Evolutionary conservation across 495 filamentous ascomycete species (phyloP), one percentile per base, ranked within the genome.

Genomic region (Saxispiralis lemnorum): DNA sequence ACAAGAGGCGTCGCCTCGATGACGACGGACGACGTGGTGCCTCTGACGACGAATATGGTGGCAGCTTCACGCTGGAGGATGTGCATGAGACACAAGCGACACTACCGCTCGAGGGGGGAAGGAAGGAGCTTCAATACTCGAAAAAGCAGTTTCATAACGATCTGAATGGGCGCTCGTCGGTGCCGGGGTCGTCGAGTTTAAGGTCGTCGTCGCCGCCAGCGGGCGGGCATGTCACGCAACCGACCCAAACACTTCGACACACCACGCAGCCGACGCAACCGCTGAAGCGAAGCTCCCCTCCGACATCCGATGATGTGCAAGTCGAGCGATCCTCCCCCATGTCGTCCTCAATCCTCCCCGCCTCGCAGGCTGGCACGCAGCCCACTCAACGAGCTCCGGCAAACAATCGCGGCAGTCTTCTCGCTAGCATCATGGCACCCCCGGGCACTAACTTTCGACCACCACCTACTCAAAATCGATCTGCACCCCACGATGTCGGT

Each of bases 401-500:
- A 0, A 47, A 31, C 28, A 30, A 42, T 24, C 11, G 42, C 17
- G 34, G 42, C 9, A 37, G 44, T 28, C 35, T 37, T 12, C 18
- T 84, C 14, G 72, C 72, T 9, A 76, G 57, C 41, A 38, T 68
- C 12, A 80, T 93, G 68, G 82, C 82, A 7, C 86, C 86, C 14
- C 73, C 76, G 34, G 86, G 86, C 11, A 92, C 84, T 5, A 59
- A 64, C 13, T 86, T 79, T 51, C 70, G 70, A 34, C 83, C 79
- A 39, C 47, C 54, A 12, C 60, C 52, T 6, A 52, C 62, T 9
- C 50, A 49, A 6, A 42, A 46, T 16, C 33, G 35, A 42, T 11
- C 49, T 37, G 17, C 47, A 41, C 37, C 46, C 39, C 31, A 47
- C 18, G 15, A 44, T 7, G 10, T 52, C 31, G 46, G 47, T 30